These are phyloP conservation scores for Leccinum pallidistipes DNA, from an alignment of 1,284 basidiomycete genomes.

Conservation along the genomic window DNA sequence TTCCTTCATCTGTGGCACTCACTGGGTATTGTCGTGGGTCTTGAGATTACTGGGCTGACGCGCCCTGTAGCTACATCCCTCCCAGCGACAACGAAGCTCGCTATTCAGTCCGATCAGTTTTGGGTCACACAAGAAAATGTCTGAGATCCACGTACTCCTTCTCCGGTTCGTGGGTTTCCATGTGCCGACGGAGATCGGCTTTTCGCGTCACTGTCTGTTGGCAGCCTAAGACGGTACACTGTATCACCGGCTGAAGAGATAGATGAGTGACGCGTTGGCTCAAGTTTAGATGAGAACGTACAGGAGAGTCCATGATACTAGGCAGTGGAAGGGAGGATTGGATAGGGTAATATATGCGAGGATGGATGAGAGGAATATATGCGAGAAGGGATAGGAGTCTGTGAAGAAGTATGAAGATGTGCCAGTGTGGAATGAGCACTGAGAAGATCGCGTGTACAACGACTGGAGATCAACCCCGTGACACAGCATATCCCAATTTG, in stretches of 20 bases:
- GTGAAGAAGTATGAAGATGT: too few species aligned
- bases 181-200: too few species aligned
- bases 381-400: too few species aligned
- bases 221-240: too few species aligned
- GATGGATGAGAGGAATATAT: not conserved
- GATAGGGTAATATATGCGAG: not conserved
- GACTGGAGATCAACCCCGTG: not conserved
- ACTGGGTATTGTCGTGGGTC: conserved; percentile 31
- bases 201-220: too few species aligned
- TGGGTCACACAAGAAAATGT: too few species aligned
- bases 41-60: conserved; percentile 34
- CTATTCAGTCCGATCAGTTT: too few species aligned
- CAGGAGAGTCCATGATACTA: not conserved
- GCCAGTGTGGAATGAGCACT: too few species aligned
- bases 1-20: not conserved
- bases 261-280: too few species aligned
- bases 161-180: too few species aligned
- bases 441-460: not conserved
- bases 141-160: too few species aligned
- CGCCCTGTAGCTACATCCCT: not conserved
- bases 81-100: conserved; percentile 15
- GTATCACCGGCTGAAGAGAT: too few species aligned
- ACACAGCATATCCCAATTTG: conserved; percentile 18
- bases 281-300: conserved; percentile 6
- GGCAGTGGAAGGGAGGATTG: not conserved